Conservation (phyloP, 2,329 filamentous ascomycete genomes). For the Colletotrichum ledebouriae region DNA sequence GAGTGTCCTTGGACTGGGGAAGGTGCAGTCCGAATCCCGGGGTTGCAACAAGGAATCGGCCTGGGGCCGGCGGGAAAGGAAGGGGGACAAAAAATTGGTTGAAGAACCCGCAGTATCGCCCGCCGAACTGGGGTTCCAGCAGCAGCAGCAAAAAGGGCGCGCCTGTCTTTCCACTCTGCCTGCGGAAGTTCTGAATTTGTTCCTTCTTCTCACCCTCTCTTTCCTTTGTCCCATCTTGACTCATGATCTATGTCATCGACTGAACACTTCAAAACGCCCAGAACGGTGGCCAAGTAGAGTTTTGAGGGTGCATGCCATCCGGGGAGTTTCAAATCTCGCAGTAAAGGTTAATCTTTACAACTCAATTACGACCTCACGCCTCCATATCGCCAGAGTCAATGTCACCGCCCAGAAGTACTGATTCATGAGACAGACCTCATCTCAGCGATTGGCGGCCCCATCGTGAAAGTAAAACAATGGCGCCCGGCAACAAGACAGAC, state of each 20-base stretch:
- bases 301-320: background rate
- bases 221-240: slow-evolving; percentile 21
- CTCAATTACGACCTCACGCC: background rate
- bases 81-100: background rate
- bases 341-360: background rate
- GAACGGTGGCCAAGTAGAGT: background rate
- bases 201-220: background rate
- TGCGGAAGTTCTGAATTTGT: slow-evolving; percentile 14
- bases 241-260: slow-evolving; percentile 18
- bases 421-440: slow-evolving; percentile 11
- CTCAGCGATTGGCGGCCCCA: background rate
- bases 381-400: background rate
- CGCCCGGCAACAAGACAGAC: background rate
- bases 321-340: background rate
- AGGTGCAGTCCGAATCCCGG: background rate
- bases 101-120: too few relatives aligned
- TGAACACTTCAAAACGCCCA: slow-evolving; percentile 2
- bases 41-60: slow-evolving; percentile 12
- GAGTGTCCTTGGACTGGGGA: background rate
- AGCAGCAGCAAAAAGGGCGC: too few relatives aligned
- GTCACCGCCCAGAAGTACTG: background rate
- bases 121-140: too few relatives aligned
- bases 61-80: slow-evolving; percentile 7
- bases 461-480: slow-evolving; percentile 19
- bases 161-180: slow-evolving; percentile 13